phyloP scores from a whole-genome alignment of 768 basidiomycete genomes.

The Fomitopsis serialis region DNA sequence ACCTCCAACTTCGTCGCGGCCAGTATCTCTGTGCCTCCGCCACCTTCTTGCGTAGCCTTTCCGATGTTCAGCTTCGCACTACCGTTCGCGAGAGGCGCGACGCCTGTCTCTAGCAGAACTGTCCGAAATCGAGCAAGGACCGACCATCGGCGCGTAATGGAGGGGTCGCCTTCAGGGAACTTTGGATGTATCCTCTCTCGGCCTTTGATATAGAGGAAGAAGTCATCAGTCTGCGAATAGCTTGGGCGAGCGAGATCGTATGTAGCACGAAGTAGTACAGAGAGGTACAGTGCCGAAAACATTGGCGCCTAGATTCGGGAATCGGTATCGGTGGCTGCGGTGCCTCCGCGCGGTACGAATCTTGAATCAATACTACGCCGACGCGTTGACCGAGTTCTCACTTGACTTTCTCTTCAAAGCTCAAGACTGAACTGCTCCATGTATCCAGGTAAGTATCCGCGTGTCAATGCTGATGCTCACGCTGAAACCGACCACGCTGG shows the following conservation, averaged over 20 bases:
- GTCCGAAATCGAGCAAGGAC: slow-evolving; percentile 58
- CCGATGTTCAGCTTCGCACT: slow-evolving; percentile 77
- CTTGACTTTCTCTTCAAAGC: too few species aligned
- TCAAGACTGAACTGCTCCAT: too few species aligned
- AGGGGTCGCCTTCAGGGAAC: slow-evolving; percentile 51
- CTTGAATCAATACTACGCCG: too few species aligned
- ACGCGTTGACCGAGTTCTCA: too few species aligned
- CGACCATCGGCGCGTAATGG: slow-evolving; percentile 80
- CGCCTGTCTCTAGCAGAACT: slow-evolving; percentile 70
- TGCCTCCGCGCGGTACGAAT: too few species aligned
- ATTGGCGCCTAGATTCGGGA: too few species aligned
- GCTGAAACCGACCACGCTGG: not conserved
- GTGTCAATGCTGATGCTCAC: not conserved
- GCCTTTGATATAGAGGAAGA: slow-evolving; percentile 55
- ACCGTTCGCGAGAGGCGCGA: slow-evolving; percentile 79
- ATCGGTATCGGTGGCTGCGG: too few species aligned
- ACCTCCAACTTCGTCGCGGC: slow-evolving; percentile 81
- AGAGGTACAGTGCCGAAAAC: too few species aligned
- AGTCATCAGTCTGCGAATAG: slow-evolving; percentile 15
- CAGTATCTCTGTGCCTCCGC: slow-evolving; percentile 71
- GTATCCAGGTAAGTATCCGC: slow-evolving; percentile 3
- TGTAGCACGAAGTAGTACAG: too few species aligned
- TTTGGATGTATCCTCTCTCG: slow-evolving; percentile 71
- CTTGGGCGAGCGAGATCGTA: too few species aligned
- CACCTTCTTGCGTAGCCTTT: slow-evolving; percentile 42